Conservation (phyloP, 495 filamentous ascomycete species). For the Terfezia boudieri region DNA sequence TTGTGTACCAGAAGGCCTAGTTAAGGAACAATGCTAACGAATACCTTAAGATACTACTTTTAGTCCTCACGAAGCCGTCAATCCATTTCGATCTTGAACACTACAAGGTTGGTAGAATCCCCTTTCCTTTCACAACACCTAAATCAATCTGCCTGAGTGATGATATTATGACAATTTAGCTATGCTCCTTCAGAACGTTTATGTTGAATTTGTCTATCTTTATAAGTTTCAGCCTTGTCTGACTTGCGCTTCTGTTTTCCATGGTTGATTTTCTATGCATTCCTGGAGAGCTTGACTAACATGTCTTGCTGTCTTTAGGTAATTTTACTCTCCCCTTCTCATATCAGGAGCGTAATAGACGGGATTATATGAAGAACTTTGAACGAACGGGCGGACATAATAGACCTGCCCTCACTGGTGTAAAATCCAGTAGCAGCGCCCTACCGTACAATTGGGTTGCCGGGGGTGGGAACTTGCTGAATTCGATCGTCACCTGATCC, state of each 20-base stretch:
- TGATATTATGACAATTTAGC: slow-evolving; percentile 16
- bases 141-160: slow-evolving; percentile 10
- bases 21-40: too few species aligned
- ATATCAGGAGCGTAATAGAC: too few species aligned
- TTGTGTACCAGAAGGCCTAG: too few species aligned
- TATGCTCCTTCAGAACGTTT: slow-evolving; percentile 19
- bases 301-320: too few species aligned
- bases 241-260: slow-evolving; percentile 8
- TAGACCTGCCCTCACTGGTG: slow-evolving; percentile 11
- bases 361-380: slow-evolving; percentile 15
- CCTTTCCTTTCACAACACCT: too few species aligned
- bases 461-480: slow-evolving; percentile 16
- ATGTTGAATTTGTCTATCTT: slow-evolving; percentile 16
- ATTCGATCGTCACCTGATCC: slow-evolving; percentile 19
- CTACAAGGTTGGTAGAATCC: neutral
- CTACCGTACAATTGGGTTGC: slow-evolving; percentile 16
- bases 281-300: too few species aligned
- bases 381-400: slow-evolving; percentile 22
- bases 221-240: slow-evolving; percentile 22
- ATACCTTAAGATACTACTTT: too few species aligned
- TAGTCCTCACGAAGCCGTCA: too few species aligned
- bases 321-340: too few species aligned
- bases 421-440: slow-evolving; percentile 11
- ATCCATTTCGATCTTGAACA: too few species aligned
- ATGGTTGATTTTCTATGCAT: neutral